Base-by-base conservation (phyloP, 352 stramenopile genomes). In the Globisporangium ultimum region DNA sequence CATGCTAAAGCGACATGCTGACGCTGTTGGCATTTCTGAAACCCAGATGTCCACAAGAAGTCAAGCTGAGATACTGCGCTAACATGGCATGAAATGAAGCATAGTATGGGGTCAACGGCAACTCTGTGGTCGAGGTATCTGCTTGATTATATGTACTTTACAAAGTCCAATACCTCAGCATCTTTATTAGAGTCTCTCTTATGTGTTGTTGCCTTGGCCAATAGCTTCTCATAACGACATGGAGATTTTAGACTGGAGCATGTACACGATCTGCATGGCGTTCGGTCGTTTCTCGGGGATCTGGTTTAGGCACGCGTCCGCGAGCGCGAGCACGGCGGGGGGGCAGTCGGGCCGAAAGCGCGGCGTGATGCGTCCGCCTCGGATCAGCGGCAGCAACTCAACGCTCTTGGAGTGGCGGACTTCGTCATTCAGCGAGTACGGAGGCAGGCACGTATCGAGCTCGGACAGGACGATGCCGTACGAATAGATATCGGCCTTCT, bases 401-500 rank as follows among this genome's bases (percentile, higher is more conserved):
- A 87, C 74, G 18, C 66, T 80, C 46, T 68, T 84, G 18, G 82
- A 20, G 17, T 73, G 61, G 20, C 68, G 67, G 17, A 80, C 67
- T 47, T 88, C 76, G 24, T 76, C 45, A 50, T 84, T 81, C 17
- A 84, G 67, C 6, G 64, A 58, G 63, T 85, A 88, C 7, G 78
- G 78, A 13, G 67, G 70, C 46, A 84, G 51, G 20, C 74, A 84
- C 43, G 76, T 88, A 51, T 89, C 77, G 17, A 89, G 53, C 57
- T 87, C 79, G 12, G 74, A 78, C 11, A 89, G 63, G 18, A 89
- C 79, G 20, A 89, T 76, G 36, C 70, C 79, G 48, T 76, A 84
- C 34, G 79, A 89, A 60, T 80, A 89, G 38, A 89, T 72, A 55
- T 89, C 79, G 2, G 74, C 72, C 45, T 79, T 80, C 54, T 84